Base-by-base conservation (phyloP, 768 basidiomycete species). In the Podaxis rugospora region DNA sequence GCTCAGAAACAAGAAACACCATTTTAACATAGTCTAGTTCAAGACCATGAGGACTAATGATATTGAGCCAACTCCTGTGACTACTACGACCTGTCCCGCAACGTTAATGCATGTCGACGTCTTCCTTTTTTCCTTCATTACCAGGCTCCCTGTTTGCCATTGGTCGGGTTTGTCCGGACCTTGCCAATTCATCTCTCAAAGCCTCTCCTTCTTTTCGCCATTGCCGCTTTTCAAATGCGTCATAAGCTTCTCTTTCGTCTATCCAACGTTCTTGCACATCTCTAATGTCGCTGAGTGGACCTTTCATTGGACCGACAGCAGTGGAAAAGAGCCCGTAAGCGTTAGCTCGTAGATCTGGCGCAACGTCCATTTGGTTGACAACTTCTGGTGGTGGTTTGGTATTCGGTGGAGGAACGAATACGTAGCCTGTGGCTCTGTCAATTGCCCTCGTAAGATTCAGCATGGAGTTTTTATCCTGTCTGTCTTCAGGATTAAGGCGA, bases 261-360 rank as follows among this genome's bases (percentile, higher is more conserved):
- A 96, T 72, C 95, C 95, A 98, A 46, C 95, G 78, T 70, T 98
- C 95, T 71, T 98, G 95, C 5, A 95, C 85, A 67, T 95, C 93
- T 21, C 84, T 75, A 11, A 92, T 79, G 64, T 81, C 75, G 64
- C 80, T 82, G 54, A 75, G 73, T 4, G 77, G 73, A 0, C 83
- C 86, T 14, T 72, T 75, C 61, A 86, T 69, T 1, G 78, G 71
- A 0, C 86, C 86, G 14, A 80, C 79, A 2, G 90, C 88, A 11
- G 81, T 83, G 1, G 88, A 82, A 67, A 93, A 85, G 16, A 95
- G 74, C 0, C 84, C 76, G 64, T 85, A 84, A 14, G 81, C 73
- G 70, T 95, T 93, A 2, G 90, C 85, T 1, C 83, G 80, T 10
- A 73, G 65, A 1, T 82, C 71, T 0, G 79, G 62, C 1, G 83